Evolutionary conservation across 768 basidiomycete genomes (phyloP), one percentile per base, ranked within the genome.

Genomic region (Podaxis sp.): DNA sequence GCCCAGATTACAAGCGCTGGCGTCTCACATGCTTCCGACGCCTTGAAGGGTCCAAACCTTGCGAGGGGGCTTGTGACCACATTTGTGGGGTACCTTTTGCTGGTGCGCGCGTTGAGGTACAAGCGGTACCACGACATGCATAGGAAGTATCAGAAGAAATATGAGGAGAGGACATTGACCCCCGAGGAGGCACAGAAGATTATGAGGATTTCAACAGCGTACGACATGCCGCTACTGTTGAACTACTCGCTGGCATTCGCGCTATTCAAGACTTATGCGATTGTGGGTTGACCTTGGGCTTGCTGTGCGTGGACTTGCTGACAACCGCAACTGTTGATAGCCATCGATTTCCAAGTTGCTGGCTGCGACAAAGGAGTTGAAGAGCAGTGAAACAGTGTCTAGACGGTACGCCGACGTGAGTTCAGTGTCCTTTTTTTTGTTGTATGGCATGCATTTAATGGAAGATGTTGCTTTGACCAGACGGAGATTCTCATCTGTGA

Each of bases 191-290:
- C 81, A 0, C 82, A 82, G 69, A 69, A 74, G 36, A 74, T 84
- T 27, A 65, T 79, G 22, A 68, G 70, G 50, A 62, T 73, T 1
- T 70, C 77, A 2, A 60, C 65, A 3, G 58, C 69, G 13, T 82
- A 77, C 59, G 83, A 84, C 64, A 81, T 83, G 79, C 81, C 82
- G 4, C 56, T 66, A 15, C 59, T 85, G 2, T 51, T 77, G 58
- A 73, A 74, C 53, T 77, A 78, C 64, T 67, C 81, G 0, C 51
- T 80, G 36, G 71, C 79, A 1, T 81, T 85, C 67, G 83, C 82
- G 2, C 66, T 85, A 63, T 83, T 84, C 75, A 83, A 82, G 70
- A 83, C 82, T 2, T 83, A 81, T 67, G 79, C 66, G 1, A 76
- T 82, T 59, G 82, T 83, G 62, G 64, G 79, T 74, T 47, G 12